Evolutionary conservation across 164 flowering plant genomes (phyloP).

Genomic region (Akebia trifoliata): DNA sequence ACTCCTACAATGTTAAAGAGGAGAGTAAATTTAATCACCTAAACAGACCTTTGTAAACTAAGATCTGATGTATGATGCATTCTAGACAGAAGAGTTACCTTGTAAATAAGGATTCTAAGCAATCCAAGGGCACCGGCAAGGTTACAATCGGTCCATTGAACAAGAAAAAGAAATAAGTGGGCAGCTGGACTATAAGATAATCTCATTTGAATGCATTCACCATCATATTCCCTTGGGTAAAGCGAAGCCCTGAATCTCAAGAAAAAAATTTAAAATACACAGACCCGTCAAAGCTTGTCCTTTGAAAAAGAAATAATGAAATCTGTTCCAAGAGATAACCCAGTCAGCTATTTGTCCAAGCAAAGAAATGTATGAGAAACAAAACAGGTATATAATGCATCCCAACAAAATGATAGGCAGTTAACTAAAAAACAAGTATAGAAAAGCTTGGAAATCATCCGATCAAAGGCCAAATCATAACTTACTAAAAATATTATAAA

Average conservation of each 20-base stretch:
- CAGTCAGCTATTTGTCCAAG: too few relatives aligned
- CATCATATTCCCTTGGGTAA: constrained; percentile 73
- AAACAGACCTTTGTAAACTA: background rate
- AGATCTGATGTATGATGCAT: background rate
- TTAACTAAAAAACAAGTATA: background rate
- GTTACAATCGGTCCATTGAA: constrained; percentile 90
- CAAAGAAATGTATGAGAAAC: background rate
- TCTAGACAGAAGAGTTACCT: constrained; percentile 35
- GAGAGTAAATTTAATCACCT: background rate
- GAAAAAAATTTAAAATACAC: too few relatives aligned
- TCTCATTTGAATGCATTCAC: constrained; percentile 88
- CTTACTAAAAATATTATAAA: too few relatives aligned
- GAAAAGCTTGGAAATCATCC: background rate
- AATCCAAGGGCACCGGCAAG: constrained; percentile 92
- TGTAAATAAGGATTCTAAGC: constrained; percentile 74
- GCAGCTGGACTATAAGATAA: constrained; percentile 88
- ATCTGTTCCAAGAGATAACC: too few relatives aligned
- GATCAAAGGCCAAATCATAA: background rate
- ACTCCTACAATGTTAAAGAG: background rate
- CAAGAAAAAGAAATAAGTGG: constrained; percentile 70
- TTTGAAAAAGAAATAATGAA: too few relatives aligned
- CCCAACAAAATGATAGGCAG: background rate
- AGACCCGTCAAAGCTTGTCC: background rate
- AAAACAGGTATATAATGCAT: background rate
- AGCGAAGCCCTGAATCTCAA: constrained; percentile 65